Conservation (phyloP, 106 monocot genomes). For the Acanthochlamys bracteata region DNA sequence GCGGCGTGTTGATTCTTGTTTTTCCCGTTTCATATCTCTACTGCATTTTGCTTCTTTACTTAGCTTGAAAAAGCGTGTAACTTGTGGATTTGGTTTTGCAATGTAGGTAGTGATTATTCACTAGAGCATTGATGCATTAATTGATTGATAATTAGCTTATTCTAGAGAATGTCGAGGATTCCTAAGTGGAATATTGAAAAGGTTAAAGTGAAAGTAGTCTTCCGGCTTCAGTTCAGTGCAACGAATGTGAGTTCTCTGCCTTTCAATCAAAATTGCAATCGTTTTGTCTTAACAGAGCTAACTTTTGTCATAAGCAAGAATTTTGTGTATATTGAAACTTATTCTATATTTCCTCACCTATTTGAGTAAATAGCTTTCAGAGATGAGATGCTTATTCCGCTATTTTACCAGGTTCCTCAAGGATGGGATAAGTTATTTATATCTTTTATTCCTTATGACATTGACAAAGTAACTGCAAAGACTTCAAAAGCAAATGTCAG, state of each 20-base stretch:
- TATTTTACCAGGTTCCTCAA: conserved; percentile 69
- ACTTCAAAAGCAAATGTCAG: conserved; percentile 85
- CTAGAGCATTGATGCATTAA: conserved; percentile 4
- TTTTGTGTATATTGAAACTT: not conserved
- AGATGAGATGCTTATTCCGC: conserved; percentile 1
- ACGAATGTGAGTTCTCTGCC: conserved; percentile 65
- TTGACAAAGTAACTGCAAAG: conserved; percentile 70
- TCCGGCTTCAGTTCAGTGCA: conserved; percentile 86
- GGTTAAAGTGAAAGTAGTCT: conserved; percentile 92
- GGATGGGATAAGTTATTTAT: conserved; percentile 98
- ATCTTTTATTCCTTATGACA: conserved; percentile 78
- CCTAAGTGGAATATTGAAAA: conserved; percentile 96
- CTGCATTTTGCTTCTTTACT: no score
- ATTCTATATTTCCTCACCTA: not conserved
- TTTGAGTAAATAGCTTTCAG: not conserved
- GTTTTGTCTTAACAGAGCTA: conserved; percentile 1
- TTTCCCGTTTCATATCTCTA: no score
- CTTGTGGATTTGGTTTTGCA: conserved; percentile 2
- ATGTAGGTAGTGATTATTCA: conserved; percentile 17
- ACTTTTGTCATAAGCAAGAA: no score
- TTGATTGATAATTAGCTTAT: conserved; percentile 21
- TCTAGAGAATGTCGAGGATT: conserved; percentile 73
- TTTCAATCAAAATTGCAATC: not conserved
- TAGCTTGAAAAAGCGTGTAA: not conserved
- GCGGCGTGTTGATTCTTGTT: no score